Conservation (phyloP, 1,284 basidiomycete genomes). For the Cutaneotrichosporon sp. region DNA sequence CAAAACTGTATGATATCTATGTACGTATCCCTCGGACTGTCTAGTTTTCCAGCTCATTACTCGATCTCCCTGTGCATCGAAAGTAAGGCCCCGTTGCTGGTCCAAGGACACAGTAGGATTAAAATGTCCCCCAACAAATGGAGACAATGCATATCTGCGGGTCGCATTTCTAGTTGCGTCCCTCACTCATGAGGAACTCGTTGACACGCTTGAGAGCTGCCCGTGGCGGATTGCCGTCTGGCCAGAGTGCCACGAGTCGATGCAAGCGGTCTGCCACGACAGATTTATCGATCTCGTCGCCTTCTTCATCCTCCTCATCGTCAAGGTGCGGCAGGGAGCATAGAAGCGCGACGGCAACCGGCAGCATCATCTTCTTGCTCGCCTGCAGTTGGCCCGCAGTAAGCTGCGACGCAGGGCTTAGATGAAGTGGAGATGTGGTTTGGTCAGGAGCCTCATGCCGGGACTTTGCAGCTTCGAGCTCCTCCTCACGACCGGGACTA, state of each 20-base stretch:
- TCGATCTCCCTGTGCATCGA: too few relatives aligned
- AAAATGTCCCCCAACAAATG: too few relatives aligned
- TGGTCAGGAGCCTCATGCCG: not conserved
- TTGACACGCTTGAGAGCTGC: constrained; percentile 44
- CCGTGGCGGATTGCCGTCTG: constrained; percentile 44
- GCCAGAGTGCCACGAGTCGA: constrained; percentile 39
- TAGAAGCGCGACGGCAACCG: constrained; percentile 26
- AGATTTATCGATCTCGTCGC: constrained; percentile 21
- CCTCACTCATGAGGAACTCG: constrained; percentile 39
- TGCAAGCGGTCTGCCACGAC: constrained; percentile 33
- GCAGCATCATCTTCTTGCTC: constrained; percentile 26
- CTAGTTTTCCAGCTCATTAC: too few relatives aligned
- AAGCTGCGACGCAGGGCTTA: not conserved
- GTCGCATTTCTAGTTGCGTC: not conserved
- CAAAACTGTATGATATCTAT: too few relatives aligned
- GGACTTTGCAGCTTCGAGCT: constrained; percentile 12
- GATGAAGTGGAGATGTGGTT: not conserved
- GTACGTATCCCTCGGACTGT: too few relatives aligned
- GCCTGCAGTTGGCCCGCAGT: not conserved
- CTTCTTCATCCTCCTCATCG: not conserved
- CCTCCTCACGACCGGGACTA: constrained; percentile 13
- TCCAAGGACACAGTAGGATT: not conserved
- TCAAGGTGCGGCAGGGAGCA: constrained; percentile 16
- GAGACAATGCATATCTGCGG: not conserved
- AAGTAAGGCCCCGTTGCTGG: too few relatives aligned